Base-by-base conservation (phyloP, 2,329 filamentous ascomycete species). In the Curvularia sp. region DNA sequence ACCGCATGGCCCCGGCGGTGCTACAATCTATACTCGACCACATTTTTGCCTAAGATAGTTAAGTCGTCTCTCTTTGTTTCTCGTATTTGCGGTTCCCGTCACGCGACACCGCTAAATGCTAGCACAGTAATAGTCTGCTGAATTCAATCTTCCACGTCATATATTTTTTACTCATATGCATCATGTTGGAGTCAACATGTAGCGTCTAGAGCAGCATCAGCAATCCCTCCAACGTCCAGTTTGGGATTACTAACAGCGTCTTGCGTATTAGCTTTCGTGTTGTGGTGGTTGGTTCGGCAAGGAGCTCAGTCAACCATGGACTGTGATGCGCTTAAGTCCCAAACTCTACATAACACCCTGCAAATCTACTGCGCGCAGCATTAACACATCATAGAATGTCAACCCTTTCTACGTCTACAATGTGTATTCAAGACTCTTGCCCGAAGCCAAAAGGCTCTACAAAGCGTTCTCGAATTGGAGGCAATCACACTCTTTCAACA, bases 391-490 rank as follows among this genome's bases (percentile, higher is more conserved):
- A 21, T 4, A 32, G 32, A 19, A 19, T 21, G 27, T 19, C 43
- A 3, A n/a, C 7, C 8, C 9, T 10, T 13, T 32, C 25, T 7
- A 18, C n/a, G 9, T 46, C 21, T 21, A 3, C 8, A 13, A 43
- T 36, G 34, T 5, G 15, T 13, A 46, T 28, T 25, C 19, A 25
- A n/a, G 41, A 23, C 3, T 23, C 7, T 18, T 46, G 3, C n/a
- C 9, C n/a, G n/a, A 5, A 8, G 18, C 4, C 19, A 32, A 46
- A 15, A 12, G 18, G 18, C 5, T 15, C 39, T 8, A 12, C 30
- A 46, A 57, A 57, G 38, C 49, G 36, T 30, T 5, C 10, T 15
- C 30, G 38, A 21, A 4, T 12, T 8, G 28, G 57, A 41, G 39
- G 38, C 18, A 19, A 12, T 3, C 55, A 38, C 28, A 15, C 41